Conservation (phyloP, 2,329 filamentous ascomycete species). For the Diaporthe humulicola region DNA sequence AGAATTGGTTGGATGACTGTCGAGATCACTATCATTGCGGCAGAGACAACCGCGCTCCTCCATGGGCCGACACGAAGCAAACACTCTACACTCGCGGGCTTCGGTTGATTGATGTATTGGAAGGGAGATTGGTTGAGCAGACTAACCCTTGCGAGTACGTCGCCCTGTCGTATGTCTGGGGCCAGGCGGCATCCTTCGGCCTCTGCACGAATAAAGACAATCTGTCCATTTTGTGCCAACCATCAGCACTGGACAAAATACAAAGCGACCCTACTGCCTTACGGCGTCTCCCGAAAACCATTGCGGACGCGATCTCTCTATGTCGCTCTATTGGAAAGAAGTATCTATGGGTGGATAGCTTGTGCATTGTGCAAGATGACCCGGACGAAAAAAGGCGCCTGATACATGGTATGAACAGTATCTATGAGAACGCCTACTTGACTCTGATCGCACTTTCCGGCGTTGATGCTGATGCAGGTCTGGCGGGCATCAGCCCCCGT, state of each 20-base stretch:
- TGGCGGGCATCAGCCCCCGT: background rate
- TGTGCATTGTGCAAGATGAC: background rate
- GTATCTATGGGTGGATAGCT: background rate
- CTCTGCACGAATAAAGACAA: background rate
- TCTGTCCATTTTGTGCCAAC: background rate
- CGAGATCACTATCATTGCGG: too few relatives aligned
- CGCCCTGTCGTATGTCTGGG: background rate
- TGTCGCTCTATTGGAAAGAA: background rate
- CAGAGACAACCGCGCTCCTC: too few relatives aligned
- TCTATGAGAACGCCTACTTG: background rate
- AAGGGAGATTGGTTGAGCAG: background rate
- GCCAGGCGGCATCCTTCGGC: background rate
- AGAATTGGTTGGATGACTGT: too few relatives aligned
- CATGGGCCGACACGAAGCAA: too few relatives aligned
- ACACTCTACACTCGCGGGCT: background rate
- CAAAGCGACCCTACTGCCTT: background rate
- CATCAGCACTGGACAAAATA: background rate
- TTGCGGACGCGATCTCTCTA: background rate
- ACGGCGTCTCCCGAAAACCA: background rate
- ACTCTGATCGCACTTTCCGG: background rate
- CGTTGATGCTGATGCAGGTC: background rate
- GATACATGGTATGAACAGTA: background rate
- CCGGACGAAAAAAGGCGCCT: background rate
- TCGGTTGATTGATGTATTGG: background rate
- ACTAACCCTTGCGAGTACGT: background rate